Percentiles rank a stretch among this genome's conserved stretches.
phyloP scores from a whole-genome alignment of 176 grass and related monocot genomes.

The Lolium perenne region DNA sequence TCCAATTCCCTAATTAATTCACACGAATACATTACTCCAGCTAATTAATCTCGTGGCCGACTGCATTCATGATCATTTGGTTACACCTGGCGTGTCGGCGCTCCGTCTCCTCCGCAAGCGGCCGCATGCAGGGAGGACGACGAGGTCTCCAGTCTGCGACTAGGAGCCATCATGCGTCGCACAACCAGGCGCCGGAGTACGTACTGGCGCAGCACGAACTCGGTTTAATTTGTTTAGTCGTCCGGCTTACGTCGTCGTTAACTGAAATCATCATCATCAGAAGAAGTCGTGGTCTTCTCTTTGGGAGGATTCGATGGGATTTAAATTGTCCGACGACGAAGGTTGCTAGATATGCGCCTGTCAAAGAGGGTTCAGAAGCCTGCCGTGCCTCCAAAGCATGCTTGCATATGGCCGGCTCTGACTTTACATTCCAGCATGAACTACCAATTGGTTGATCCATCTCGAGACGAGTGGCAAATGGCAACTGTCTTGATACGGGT shows the following conservation, averaged over 20 bases:
- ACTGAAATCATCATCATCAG: background rate
- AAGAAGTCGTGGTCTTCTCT: conserved; percentile 18
- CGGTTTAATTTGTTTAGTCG: background rate
- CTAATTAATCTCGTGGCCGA: background rate
- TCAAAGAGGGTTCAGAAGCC: conserved; percentile 32
- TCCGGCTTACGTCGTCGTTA: background rate
- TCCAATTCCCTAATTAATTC: too few species aligned
- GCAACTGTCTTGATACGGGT: background rate
- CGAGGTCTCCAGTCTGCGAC: background rate
- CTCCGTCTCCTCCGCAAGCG: background rate
- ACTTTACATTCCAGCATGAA: background rate
- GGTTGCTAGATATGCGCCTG: background rate
- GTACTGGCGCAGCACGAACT: conserved; percentile 1
- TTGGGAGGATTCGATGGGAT: too few species aligned
- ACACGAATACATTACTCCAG: too few species aligned
- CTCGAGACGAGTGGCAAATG: conserved; percentile 5
- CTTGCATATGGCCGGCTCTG: conserved; percentile 13
- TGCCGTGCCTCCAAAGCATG: conserved; percentile 46
- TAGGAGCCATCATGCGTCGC: conserved; percentile 34
- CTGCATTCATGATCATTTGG: background rate
- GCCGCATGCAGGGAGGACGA: background rate
- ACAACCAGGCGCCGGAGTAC: conserved; percentile 12
- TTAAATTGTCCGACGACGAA: background rate
- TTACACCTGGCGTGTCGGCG: conserved; percentile 48
- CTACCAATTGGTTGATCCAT: background rate